A percentile compares a stretch with the other conserved stretches of the same genome.
Conservation (phyloP, 768 basidiomycete species). For the Boletus sp. region DNA sequence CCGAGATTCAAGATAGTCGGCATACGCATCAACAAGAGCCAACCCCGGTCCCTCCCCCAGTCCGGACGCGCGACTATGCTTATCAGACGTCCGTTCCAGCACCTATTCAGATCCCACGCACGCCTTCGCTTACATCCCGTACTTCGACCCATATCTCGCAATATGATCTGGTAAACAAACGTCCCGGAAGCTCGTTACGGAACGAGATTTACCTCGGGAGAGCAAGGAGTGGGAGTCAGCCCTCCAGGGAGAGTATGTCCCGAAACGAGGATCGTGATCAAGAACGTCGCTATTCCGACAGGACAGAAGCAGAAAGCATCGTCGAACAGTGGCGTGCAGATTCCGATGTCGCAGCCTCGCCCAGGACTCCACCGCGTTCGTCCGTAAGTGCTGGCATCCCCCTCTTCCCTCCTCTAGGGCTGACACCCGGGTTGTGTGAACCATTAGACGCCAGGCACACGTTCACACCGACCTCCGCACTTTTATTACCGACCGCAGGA, state of each 20-base stretch:
- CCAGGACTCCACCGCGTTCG: constrained; percentile 18
- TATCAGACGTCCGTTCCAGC: constrained; percentile 19
- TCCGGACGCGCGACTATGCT: constrained; percentile 30
- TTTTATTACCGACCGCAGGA: constrained; percentile 33
- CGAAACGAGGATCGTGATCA: constrained; percentile 17
- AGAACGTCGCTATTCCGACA: constrained; percentile 13
- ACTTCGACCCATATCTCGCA: constrained; percentile 32
- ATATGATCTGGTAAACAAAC: constrained; percentile 29
- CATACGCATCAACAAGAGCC: constrained; percentile 7
- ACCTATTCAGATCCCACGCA: constrained; percentile 10
- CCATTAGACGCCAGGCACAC: constrained; percentile 17
- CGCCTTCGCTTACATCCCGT: constrained; percentile 25
- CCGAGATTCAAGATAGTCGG: constrained; percentile 14
- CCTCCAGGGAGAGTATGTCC: constrained; percentile 14
- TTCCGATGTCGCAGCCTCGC: constrained; percentile 18
- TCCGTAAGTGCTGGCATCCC: constrained; percentile 13
- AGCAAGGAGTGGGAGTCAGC: constrained; percentile 25
- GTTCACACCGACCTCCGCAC: constrained; percentile 7
- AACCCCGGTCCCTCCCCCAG: constrained; percentile 20
- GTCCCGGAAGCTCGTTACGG: constrained; percentile 23
- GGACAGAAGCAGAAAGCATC: constrained; percentile 27
- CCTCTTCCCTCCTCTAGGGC: background rate
- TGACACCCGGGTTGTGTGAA: constrained; percentile 3
- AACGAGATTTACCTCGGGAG: constrained; percentile 22
- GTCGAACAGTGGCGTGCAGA: constrained; percentile 32